Conservation (phyloP, 2,329 filamentous ascomycete species). For the Aspergillus sergii region DNA sequence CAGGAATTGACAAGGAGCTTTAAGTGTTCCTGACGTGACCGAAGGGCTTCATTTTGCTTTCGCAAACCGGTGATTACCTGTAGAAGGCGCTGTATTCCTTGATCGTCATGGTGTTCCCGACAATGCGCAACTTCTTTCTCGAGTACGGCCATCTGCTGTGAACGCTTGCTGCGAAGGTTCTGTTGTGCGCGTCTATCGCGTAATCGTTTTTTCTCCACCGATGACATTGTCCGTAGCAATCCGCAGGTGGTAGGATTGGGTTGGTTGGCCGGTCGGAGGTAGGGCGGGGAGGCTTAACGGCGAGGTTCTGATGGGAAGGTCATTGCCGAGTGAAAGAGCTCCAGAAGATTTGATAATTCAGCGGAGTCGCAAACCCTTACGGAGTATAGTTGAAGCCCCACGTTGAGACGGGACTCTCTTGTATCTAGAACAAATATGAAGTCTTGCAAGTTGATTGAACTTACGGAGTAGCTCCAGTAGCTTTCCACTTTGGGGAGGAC, state of each 20-base stretch:
- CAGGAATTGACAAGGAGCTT: constrained; percentile 24
- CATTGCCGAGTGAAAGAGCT: no score
- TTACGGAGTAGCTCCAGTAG: not conserved
- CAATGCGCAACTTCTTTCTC: constrained; percentile 28
- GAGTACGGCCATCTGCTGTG: constrained; percentile 20
- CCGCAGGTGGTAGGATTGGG: no score
- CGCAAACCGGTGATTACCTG: constrained; percentile 24
- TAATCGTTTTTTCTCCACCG: constrained; percentile 20
- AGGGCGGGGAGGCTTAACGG: not conserved
- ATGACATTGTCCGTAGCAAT: not conserved
- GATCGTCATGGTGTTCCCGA: constrained; percentile 26
- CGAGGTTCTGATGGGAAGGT: not conserved
- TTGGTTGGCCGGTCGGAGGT: not conserved
- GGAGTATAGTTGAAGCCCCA: not conserved
- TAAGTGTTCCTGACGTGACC: constrained; percentile 21
- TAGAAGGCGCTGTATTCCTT: constrained; percentile 20
- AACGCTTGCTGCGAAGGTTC: constrained; percentile 28
- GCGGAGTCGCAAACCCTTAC: not conserved
- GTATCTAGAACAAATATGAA: no score
- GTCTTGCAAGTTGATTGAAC: no score
- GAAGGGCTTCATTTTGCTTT: constrained; percentile 25
- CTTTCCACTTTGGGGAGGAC: not conserved
- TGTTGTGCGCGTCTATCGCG: constrained; percentile 32
- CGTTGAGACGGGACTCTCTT: no score
- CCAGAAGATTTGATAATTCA: not conserved